Evolutionary conservation across 2,329 filamentous ascomycete genomes (phyloP).

Genomic region (Hymenotorrendiella dingleyae): DNA sequence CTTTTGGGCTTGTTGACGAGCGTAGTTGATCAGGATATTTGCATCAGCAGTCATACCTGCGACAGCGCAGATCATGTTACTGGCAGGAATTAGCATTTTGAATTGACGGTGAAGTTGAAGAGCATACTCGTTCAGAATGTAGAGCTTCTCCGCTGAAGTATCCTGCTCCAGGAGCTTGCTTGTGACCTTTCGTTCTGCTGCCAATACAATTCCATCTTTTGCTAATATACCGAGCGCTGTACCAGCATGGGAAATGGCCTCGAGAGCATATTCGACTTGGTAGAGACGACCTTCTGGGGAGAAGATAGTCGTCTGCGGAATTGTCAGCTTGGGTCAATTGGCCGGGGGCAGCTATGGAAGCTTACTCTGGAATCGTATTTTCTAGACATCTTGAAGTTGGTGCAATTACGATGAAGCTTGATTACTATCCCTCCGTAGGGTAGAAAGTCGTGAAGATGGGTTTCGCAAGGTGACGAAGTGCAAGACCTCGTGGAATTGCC

Average conservation of each 20-base stretch:
- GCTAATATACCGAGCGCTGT: conserved; percentile 95
- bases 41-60: conserved; percentile 99
- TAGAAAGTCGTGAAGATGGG: no score
- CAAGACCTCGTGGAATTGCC: no score
- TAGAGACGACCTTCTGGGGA: conserved; percentile 97
- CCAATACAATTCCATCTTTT: conserved; percentile 96
- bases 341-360: conserved; percentile 27
- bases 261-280: conserved; percentile 98
- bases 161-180: conserved; percentile 99
- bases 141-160: conserved; percentile 99
- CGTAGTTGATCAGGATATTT: conserved; percentile 99
- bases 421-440: no score
- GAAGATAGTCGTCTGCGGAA: conserved; percentile 89
- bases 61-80: conserved; percentile 99
- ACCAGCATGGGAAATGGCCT: conserved; percentile 97
- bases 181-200: conserved; percentile 97
- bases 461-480: no score
- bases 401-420: no score
- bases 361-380: conserved; percentile 94
- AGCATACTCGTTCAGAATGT: conserved; percentile 92
- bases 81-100: conserved; percentile 34
- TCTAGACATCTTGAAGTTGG: conserved; percentile 66
- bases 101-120: conserved; percentile 1
- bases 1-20: conserved; percentile 89
- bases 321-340: conserved; percentile 20